Evolutionary conservation across 1,284 basidiomycete genomes (phyloP).

Genomic region (Stygiomarasmius scandens): DNA sequence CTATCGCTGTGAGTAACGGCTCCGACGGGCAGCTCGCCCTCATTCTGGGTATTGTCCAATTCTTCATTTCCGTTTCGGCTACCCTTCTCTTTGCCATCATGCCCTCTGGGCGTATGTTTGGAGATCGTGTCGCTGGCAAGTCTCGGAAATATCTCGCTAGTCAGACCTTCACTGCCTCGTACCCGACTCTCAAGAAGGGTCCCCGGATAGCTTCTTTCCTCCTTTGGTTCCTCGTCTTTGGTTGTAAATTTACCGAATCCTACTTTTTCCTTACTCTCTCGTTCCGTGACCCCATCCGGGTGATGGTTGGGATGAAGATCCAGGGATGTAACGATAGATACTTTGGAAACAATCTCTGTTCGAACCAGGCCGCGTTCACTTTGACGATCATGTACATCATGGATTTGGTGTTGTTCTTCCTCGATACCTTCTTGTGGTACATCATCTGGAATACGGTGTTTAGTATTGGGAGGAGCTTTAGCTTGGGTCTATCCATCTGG

Average conservation of each 20-base stretch:
- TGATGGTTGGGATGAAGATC: conserved; percentile 93
- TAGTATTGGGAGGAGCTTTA: conserved; percentile 88
- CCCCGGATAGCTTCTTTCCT: conserved; percentile 74
- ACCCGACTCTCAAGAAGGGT: conserved; percentile 66
- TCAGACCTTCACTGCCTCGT: conserved; percentile 95
- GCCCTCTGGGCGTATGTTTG: conserved; percentile 94
- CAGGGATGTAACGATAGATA: conserved; percentile 84
- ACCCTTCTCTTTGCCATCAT: conserved; percentile 85
- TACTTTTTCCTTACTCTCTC: conserved; percentile 95
- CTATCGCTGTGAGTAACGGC: conserved; percentile 62
- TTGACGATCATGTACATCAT: conserved; percentile 96
- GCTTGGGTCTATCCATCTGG: conserved; percentile 92
- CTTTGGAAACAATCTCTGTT: conserved; percentile 81
- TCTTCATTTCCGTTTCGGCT: conserved; percentile 83
- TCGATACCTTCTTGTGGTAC: conserved; percentile 98
- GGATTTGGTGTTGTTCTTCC: conserved; percentile 93
- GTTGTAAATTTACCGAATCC: conserved; percentile 92
- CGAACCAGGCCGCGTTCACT: conserved; percentile 90
- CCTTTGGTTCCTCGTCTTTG: conserved; percentile 90
- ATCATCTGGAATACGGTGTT: conserved; percentile 97
- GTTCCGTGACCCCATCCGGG: conserved; percentile 87
- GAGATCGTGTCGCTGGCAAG: conserved; percentile 92
- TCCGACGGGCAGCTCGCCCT: conserved; percentile 73
- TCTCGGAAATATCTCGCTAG: conserved; percentile 92
- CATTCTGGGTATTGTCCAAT: conserved; percentile 91